A percentile compares a stretch with the other conserved stretches of the same genome.
Evolutionary conservation across 1,284 basidiomycete genomes (phyloP).

Genomic region (Pseudomicrostroma phylloplanum): DNA sequence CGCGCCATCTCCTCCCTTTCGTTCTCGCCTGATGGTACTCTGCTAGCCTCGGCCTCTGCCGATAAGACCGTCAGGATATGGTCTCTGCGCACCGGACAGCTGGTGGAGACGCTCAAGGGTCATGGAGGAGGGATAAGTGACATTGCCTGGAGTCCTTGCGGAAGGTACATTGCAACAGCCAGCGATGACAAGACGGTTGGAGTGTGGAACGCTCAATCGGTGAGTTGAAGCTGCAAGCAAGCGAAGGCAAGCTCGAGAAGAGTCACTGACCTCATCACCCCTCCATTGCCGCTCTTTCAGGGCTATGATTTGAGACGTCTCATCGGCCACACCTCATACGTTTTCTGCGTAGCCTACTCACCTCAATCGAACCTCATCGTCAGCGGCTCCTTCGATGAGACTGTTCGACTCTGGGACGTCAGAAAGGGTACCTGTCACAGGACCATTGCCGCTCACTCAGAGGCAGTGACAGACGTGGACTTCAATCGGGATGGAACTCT

Average conservation of each 20-base stretch:
- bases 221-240: slow-evolving; percentile 12
- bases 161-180: slow-evolving; percentile 32
- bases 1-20: slow-evolving; percentile 52
- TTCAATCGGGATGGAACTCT: slow-evolving; percentile 93
- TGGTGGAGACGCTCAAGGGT: slow-evolving; percentile 22
- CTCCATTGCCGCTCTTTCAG: neutral
- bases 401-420: slow-evolving; percentile 91
- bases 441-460: slow-evolving; percentile 76
- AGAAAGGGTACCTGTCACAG: slow-evolving; percentile 45
- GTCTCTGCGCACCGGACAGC: slow-evolving; percentile 23
- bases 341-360: slow-evolving; percentile 86
- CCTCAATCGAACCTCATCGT: slow-evolving; percentile 80
- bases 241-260: slow-evolving; percentile 1
- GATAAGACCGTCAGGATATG: slow-evolving; percentile 51
- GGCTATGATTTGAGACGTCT: slow-evolving; percentile 48
- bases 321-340: slow-evolving; percentile 81
- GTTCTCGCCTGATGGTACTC: slow-evolving; percentile 54
- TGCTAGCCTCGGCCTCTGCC: slow-evolving; percentile 48
- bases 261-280: slow-evolving; percentile 5
- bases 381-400: slow-evolving; percentile 90
- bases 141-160: slow-evolving; percentile 38
- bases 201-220: slow-evolving; percentile 27
- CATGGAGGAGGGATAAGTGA: slow-evolving; percentile 37
- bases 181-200: slow-evolving; percentile 38
- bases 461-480: slow-evolving; percentile 84